Percentiles rank a stretch among this genome's conserved stretches.
Evolutionary conservation across 2,329 filamentous ascomycete genomes (phyloP).

Genomic region (Chaetomium globosum): DNA sequence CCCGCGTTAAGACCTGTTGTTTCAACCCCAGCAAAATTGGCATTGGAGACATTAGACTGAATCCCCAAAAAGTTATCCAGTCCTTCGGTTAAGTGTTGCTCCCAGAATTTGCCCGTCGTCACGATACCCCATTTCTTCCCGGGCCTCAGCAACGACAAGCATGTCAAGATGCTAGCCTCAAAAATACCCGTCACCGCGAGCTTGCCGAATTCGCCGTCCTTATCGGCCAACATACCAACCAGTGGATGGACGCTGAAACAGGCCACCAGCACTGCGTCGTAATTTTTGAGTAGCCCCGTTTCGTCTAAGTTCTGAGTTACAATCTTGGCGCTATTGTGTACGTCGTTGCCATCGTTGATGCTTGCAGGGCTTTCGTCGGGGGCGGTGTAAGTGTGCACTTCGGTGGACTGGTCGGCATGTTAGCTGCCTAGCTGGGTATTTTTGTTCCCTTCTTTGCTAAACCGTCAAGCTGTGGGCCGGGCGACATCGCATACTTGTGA

Average conservation of each 20-base stretch:
- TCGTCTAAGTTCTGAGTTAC: constrained; percentile 59
- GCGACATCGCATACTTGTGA: constrained; percentile 41
- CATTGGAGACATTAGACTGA: constrained; percentile 39
- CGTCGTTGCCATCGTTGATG: constrained; percentile 76
- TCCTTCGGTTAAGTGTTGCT: constrained; percentile 67
- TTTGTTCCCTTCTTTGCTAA: neutral
- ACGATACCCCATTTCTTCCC: constrained; percentile 75
- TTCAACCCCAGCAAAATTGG: constrained; percentile 74
- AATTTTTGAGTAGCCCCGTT: constrained; percentile 45
- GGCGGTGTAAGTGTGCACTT: constrained; percentile 68
- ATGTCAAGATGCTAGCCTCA: constrained; percentile 73
- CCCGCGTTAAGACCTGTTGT: constrained; percentile 79
- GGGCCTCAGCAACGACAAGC: constrained; percentile 55
- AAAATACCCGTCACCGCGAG: constrained; percentile 78
- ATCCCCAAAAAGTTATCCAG: constrained; percentile 66
- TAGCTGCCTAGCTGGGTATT: neutral
- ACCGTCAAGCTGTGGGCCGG: neutral
- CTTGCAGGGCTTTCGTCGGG: constrained; percentile 65
- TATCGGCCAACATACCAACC: constrained; percentile 58
- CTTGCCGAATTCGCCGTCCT: constrained; percentile 31
- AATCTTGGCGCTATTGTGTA: constrained; percentile 62
- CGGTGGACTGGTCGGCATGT: constrained; percentile 45
- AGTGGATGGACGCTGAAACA: constrained; percentile 87
- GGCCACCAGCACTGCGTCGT: constrained; percentile 81
- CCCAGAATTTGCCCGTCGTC: constrained; percentile 84